Percentiles rank a stretch among this genome's conserved stretches.
phyloP scores from a whole-genome alignment of 768 basidiomycete genomes.

The Leccinellum albellum region DNA sequence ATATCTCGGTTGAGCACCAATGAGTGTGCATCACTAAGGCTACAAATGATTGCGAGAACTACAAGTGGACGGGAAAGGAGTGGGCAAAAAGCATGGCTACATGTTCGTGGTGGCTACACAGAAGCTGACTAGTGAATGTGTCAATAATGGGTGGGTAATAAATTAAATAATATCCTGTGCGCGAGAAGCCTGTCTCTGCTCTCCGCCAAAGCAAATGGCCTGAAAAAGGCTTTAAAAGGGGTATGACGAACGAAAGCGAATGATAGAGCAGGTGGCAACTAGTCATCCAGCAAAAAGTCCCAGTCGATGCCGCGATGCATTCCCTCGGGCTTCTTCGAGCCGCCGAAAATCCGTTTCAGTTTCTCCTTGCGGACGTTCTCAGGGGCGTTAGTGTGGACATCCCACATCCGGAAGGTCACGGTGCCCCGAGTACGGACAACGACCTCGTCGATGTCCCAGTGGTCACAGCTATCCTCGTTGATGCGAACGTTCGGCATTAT shows the following conservation, averaged over 20 bases:
- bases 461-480: slow-evolving; percentile 37
- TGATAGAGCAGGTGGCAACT: slow-evolving; percentile 9
- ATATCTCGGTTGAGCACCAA: slow-evolving; percentile 1
- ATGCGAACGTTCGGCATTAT: slow-evolving; percentile 53
- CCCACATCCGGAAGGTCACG: slow-evolving; percentile 78
- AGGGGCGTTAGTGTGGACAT: slow-evolving; percentile 59
- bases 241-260: slow-evolving; percentile 15
- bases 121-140: slow-evolving; percentile 11
- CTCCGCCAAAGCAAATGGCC: slow-evolving; percentile 5
- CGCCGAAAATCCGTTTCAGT: slow-evolving; percentile 61
- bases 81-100: slow-evolving; percentile 21
- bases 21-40: slow-evolving; percentile 15
- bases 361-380: slow-evolving; percentile 62
- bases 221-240: background rate
- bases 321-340: slow-evolving; percentile 50
- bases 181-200: slow-evolving; percentile 9
- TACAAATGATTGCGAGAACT: slow-evolving; percentile 19
- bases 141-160: slow-evolving; percentile 10
- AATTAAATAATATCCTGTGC: slow-evolving; percentile 14
- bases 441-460: slow-evolving; percentile 55
- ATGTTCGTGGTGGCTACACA: slow-evolving; percentile 24
- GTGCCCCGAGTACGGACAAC: slow-evolving; percentile 56
- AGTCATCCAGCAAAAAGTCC: slow-evolving; percentile 78
- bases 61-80: slow-evolving; percentile 18
- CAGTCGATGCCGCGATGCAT: slow-evolving; percentile 51